These are phyloP conservation scores for Xylaria curta DNA, from an alignment of 495 filamentous ascomycete species.

Conservation along the genomic window DNA sequence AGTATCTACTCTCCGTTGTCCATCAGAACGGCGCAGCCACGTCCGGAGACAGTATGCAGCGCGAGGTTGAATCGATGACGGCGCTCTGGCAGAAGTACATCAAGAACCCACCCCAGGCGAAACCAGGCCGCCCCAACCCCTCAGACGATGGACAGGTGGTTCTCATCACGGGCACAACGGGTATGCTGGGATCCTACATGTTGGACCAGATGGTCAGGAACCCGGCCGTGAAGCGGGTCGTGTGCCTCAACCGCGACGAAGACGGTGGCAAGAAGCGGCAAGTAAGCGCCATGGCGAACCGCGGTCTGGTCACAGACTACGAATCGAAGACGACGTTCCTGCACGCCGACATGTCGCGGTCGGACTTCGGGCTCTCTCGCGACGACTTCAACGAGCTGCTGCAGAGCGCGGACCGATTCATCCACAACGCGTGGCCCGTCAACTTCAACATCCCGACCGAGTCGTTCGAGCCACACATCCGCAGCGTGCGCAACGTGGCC, in stretches of 20 bases:
- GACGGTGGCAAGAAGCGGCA: conserved; percentile 48
- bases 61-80: conserved; percentile 43
- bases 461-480: conserved; percentile 62
- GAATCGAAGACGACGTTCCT: conserved; percentile 56
- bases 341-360: conserved; percentile 52
- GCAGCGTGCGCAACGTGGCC: conserved; percentile 58
- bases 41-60: conserved; percentile 8
- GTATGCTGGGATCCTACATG: conserved; percentile 64
- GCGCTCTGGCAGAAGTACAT: conserved; percentile 50
- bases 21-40: conserved; percentile 18
- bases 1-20: conserved; percentile 37
- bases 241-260: conserved; percentile 61
- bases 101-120: conserved; percentile 35
- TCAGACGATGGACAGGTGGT: conserved; percentile 49
- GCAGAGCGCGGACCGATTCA: conserved; percentile 53
- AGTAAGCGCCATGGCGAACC: conserved; percentile 33
- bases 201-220: conserved; percentile 49
- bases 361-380: conserved; percentile 51
- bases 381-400: conserved; percentile 48
- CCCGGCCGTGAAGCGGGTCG: conserved; percentile 53
- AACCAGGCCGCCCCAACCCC: conserved; percentile 40
- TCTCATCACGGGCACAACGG: conserved; percentile 66
- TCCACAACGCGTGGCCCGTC: conserved; percentile 70
- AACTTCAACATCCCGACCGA: conserved; percentile 65
- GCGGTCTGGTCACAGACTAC: conserved; percentile 46